Evolutionary conservation across 768 basidiomycete species (phyloP).

Genomic region (Boletus vinaceobasis): DNA sequence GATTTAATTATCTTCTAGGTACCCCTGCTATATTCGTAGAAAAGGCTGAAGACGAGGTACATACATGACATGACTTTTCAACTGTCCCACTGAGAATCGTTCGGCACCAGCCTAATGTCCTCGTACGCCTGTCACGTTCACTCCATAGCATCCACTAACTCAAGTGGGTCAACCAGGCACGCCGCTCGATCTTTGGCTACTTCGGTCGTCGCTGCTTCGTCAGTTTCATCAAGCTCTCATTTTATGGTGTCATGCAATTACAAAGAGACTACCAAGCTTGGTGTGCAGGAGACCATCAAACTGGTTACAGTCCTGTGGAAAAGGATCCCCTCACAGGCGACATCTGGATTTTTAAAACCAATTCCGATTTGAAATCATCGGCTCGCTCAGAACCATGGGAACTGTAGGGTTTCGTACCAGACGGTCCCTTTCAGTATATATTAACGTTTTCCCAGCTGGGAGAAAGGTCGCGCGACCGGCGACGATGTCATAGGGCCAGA

Average conservation of each 20-base stretch:
- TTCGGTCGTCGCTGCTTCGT: conserved; percentile 77
- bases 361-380: conserved; percentile 62
- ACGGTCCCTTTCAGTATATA: neutral
- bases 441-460: conserved; percentile 48
- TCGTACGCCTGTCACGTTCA: conserved; percentile 17
- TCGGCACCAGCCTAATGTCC: conserved; percentile 22
- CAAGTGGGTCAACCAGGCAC: conserved; percentile 41
- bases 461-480: conserved; percentile 58
- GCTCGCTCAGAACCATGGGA: conserved; percentile 60
- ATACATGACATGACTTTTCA: conserved; percentile 2
- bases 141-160: conserved; percentile 7
- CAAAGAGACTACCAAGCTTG: conserved; percentile 65
- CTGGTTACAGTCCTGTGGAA: conserved; percentile 47
- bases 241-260: conserved; percentile 63
- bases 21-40: conserved; percentile 57
- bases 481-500: conserved; percentile 70
- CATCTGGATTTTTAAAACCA: conserved; percentile 55
- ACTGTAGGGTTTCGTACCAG: conserved; percentile 40
- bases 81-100: conserved; percentile 7
- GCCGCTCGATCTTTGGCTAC: conserved; percentile 77
- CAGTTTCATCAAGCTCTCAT: conserved; percentile 74
- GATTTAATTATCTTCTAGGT: conserved; percentile 34
- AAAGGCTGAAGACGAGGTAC: conserved; percentile 55
- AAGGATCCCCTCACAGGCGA: conserved; percentile 54
- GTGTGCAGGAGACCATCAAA: conserved; percentile 46